Evolutionary conservation across 2,329 filamentous ascomycete genomes (phyloP), one percentile per base, ranked within the genome.

Genomic region (Fusarium sp.): DNA sequence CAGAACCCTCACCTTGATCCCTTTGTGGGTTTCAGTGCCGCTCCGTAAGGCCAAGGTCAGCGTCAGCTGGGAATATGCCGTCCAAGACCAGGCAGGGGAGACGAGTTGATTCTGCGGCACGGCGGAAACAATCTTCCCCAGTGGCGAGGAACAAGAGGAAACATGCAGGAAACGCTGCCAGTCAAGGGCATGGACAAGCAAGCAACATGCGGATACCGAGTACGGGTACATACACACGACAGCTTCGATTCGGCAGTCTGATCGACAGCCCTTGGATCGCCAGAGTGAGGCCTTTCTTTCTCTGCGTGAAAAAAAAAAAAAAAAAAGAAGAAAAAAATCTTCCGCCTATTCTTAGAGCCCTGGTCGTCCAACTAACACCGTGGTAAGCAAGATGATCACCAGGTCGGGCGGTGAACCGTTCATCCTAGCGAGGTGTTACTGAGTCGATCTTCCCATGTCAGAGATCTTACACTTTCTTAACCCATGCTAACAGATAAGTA

Each of bases 81-180:
- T 58, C 36, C 58, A 43, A 31, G 52, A 49, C 53, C 34, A 46
- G 24, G 41, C 47, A 36, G 28, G 45, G 29, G 53, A 58, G 40
- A 53, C 42, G 15, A 47, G 56, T 49, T 56, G 56, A 58, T 49
- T 51, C 43, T 62, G 49, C 58, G 43, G 50, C 52, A 38, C 48
- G 31, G 43, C 43, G 46, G 62, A 68, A 68, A 68, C 65, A 65
- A 63, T 54, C 13, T 46, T 58, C 53, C 52, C 53, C 48, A 56
- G 57, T 42, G 46, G 38, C 43, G 49, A 50, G 24, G 38, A 42
- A 13, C 34, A 42, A 43, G 12, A 53, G 57, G 61, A 66, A 67
- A 65, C 62, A 41, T 43, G 41, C 32, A 50, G 54, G 61, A 65
- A 65, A 65, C 58, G 54, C 49, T 59, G 58, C 48, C 45, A 44